A percentile compares a stretch with the other conserved stretches of the same genome.
Evolutionary conservation across 331 rosid species (phyloP).

Genomic region (Ulmus americana): DNA sequence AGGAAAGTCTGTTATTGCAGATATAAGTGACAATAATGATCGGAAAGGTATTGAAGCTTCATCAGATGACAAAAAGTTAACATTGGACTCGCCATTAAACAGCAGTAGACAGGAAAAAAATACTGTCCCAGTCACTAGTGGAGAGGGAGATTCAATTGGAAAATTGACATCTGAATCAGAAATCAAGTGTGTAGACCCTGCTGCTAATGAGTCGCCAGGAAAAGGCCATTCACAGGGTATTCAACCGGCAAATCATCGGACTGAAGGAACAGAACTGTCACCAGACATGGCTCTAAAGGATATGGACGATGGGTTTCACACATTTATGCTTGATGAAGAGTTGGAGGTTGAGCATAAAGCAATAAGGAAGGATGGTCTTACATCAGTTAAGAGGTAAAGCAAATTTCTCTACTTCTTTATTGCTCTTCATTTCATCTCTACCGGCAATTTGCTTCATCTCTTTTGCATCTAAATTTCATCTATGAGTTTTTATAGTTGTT

Average conservation of each 20-base stretch:
- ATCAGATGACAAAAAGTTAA: constrained; percentile 21
- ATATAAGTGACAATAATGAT: constrained; percentile 30
- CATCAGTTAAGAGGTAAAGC: constrained; percentile 55
- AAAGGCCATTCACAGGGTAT: constrained; percentile 30
- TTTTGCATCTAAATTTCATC: too few relatives aligned
- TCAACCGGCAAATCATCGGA: constrained; percentile 21
- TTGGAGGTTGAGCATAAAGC: constrained; percentile 70
- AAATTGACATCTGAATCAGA: constrained; percentile 22
- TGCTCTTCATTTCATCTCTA: constrained; percentile 1
- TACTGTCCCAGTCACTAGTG: constrained; percentile 22
- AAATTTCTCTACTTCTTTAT: constrained; percentile 2
- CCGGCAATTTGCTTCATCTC: too few relatives aligned
- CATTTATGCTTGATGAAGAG: constrained; percentile 97
- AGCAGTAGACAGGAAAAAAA: constrained; percentile 25
- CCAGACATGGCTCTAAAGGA: constrained; percentile 35
- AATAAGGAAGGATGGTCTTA: constrained; percentile 39
- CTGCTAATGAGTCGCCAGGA: constrained; percentile 17
- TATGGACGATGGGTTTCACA: constrained; percentile 59
- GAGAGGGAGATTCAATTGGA: constrained; percentile 13
- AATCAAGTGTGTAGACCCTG: constrained; percentile 24
- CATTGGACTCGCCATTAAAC: constrained; percentile 26
- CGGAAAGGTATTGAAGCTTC: constrained; percentile 29
- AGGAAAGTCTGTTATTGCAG: constrained; percentile 30
- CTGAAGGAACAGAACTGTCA: constrained; percentile 34
- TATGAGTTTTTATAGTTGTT: too few relatives aligned